These are phyloP conservation scores for Phylloporus arenicola DNA, from an alignment of 768 basidiomycete genomes.

Conservation along the genomic window DNA sequence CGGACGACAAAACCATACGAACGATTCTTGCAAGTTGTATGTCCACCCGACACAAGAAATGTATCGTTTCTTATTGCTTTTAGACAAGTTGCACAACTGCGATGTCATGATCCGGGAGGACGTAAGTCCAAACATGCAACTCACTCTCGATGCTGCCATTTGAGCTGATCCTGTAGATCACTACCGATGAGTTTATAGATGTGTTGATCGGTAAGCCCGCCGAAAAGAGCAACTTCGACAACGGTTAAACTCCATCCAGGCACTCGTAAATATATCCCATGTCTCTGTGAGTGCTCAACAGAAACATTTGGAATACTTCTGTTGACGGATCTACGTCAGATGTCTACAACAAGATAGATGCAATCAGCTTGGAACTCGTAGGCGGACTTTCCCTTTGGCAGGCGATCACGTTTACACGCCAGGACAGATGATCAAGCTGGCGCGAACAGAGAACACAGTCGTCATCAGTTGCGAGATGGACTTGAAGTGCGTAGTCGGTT, in stretches of 20 bases:
- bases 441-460: slow-evolving; percentile 76
- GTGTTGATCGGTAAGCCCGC: slow-evolving; percentile 74
- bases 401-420: background rate
- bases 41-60: slow-evolving; percentile 18
- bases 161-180: slow-evolving; percentile 53
- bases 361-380: slow-evolving; percentile 70
- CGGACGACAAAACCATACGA: slow-evolving; percentile 91
- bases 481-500: slow-evolving; percentile 57
- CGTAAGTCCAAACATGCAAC: slow-evolving; percentile 37
- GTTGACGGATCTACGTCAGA: slow-evolving; percentile 39
- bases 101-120: slow-evolving; percentile 99
- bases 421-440: slow-evolving; percentile 67
- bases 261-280: slow-evolving; percentile 92
- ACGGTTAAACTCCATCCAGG: slow-evolving; percentile 38
- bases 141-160: slow-evolving; percentile 2
- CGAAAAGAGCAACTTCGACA: background rate
- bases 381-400: background rate
- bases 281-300: slow-evolving; percentile 58
- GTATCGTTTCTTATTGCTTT: slow-evolving; percentile 4
- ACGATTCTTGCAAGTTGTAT: slow-evolving; percentile 86
- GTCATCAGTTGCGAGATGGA: slow-evolving; percentile 96
- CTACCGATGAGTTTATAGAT: slow-evolving; percentile 95
- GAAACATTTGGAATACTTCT: background rate
- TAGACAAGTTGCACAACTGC: slow-evolving; percentile 88
- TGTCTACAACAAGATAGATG: slow-evolving; percentile 96